phyloP scores from a whole-genome alignment of 2,329 filamentous ascomycete species.

The Cordyceps pruinosa region DNA sequence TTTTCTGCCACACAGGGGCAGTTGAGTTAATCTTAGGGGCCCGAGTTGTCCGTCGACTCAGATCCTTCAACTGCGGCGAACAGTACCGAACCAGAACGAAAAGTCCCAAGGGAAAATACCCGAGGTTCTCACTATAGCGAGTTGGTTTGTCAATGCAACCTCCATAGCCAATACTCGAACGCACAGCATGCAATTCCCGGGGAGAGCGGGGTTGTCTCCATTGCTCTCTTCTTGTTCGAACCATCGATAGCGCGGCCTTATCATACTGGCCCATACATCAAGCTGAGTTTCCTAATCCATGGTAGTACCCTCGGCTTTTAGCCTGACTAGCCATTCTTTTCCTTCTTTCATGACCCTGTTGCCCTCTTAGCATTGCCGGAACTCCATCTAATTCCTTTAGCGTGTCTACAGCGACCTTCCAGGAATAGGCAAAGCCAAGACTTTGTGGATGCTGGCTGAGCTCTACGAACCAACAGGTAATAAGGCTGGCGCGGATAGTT shows the following conservation, averaged over 20 bases:
- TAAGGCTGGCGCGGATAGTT: background rate
- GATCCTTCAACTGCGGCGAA: background rate
- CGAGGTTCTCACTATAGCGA: background rate
- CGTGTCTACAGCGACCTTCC: background rate
- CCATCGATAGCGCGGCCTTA: background rate
- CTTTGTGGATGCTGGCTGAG: background rate
- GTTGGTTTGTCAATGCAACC: background rate
- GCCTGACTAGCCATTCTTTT: background rate
- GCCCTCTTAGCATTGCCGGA: background rate
- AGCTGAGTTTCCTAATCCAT: background rate
- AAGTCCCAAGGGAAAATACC: background rate
- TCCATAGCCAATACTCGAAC: background rate
- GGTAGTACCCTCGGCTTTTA: background rate
- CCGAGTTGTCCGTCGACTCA: background rate
- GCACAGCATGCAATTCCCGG: background rate
- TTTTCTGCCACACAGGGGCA: background rate
- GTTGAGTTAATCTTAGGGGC: background rate
- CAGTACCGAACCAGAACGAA: background rate
- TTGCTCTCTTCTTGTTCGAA: background rate
- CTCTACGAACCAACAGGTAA: background rate
- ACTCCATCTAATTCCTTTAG: background rate
- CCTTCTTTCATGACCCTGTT: background rate
- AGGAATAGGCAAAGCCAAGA: background rate
- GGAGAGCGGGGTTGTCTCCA: background rate
- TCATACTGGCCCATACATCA: background rate